Evolutionary conservation across 371 early-diverging fungal genomes (phyloP), one percentile per base, ranked within the genome.

Genomic region (Apophysomyces elegans): DNA sequence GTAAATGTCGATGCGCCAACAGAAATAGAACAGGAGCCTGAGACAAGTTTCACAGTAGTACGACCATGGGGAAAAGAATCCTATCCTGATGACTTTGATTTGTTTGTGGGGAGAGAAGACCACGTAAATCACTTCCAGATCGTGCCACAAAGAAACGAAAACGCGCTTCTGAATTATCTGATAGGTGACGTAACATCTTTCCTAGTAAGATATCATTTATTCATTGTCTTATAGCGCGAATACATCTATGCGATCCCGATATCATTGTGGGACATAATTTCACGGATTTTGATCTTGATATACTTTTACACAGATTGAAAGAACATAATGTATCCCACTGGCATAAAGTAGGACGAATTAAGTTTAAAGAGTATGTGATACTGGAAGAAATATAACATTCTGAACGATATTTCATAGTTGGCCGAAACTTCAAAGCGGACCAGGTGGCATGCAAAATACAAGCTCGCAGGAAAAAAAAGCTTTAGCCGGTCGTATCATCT

Each of bases 221-320:
- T 16, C 7, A n/a, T 43, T 58, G 8, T n/a, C 16, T 12, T 4
- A 9, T 63, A 47, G 88, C 92, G 12, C 73, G 80, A 9, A 77
- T 96, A 44, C 84, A 88, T 46, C 67, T 74, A 41, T 41, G 71
- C 7, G 97, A 97, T 67, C 96, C 96, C 0, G 97, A 97, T 74
- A 80, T 97, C 5, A 71, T 96, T 56, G 91, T 95, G 11, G 95
- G 96, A 18, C 97, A 97, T 81, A 95, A 95, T 70, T 90, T 96
- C 71, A 77, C 93, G 45, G 95, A 93, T 7, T 94, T 95, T 69
- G 93, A 90, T 61, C 80, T 97, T 37, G 94, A 93, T 65, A 90
- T 96, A 26, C 78, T 97, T 7, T 74, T 96, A 57, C 91, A 92
- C 65, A 89, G 96, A 16, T 87, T 96, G 91, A 92, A 93, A 64